phyloP scores from a whole-genome alignment of 345 rosid species.

The Punica granatum region DNA sequence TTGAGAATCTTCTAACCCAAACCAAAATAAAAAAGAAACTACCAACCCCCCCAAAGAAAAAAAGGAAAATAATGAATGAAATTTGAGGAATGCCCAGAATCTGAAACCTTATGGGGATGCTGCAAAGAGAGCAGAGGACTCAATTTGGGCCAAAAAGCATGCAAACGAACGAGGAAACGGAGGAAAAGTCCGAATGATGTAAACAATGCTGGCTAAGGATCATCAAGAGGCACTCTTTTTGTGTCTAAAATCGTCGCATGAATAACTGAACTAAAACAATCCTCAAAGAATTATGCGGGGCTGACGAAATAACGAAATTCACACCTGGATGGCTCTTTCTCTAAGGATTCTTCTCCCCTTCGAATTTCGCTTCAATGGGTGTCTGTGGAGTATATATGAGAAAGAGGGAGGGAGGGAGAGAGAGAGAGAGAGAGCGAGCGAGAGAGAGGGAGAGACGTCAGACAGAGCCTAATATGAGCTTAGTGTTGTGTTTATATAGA shows the following conservation, averaged over 20 bases:
- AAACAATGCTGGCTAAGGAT: neutral
- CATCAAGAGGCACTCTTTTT: too few species aligned
- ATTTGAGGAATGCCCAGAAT: too few species aligned
- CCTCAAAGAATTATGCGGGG: neutral
- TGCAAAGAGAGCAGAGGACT: neutral
- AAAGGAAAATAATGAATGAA: too few species aligned
- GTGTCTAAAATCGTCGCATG: too few species aligned
- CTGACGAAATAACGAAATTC: neutral
- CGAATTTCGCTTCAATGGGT: neutral
- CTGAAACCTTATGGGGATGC: too few species aligned
- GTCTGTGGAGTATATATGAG: neutral
- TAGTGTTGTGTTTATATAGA: too few species aligned
- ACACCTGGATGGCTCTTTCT: neutral
- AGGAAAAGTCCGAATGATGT: neutral
- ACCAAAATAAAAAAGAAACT: too few species aligned
- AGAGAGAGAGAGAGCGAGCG: neutral
- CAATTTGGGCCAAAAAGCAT: neutral
- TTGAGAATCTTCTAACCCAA: too few species aligned
- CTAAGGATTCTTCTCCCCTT: neutral
- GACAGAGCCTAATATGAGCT: too few species aligned
- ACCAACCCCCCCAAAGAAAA: too few species aligned
- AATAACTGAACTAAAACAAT: neutral
- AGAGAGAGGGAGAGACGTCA: too few species aligned
- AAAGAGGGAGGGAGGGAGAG: neutral
- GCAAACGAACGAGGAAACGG: neutral